A percentile compares a stretch with the other conserved stretches of the same genome.
Conservation (phyloP, 176 grass and related monocot genomes). For the Pharus latifolius region DNA sequence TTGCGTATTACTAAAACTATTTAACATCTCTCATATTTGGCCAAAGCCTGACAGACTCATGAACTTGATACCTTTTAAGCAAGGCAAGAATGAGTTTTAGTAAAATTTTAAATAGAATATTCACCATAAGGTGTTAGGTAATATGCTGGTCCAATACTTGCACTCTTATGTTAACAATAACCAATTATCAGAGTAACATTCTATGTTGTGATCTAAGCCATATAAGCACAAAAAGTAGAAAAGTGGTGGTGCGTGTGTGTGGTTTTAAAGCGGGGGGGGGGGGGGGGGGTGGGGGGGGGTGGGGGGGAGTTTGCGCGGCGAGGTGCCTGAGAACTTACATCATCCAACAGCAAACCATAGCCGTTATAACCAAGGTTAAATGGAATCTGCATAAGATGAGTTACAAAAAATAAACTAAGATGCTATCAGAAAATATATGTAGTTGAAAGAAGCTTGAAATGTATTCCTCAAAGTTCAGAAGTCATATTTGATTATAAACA, state of each 20-base stretch:
- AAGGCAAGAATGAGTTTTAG: not conserved
- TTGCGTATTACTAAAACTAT: not conserved
- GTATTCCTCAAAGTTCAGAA: not conserved
- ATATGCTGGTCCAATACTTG: not conserved
- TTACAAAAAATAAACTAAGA: not conserved
- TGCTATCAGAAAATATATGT: not conserved
- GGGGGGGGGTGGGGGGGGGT: too few species aligned
- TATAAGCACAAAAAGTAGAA: not conserved
- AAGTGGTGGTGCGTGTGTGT: too few species aligned
- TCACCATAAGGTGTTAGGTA: not conserved
- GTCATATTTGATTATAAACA: not conserved
- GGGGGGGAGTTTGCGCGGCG: too few species aligned
- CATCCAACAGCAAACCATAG: constrained; percentile 74
- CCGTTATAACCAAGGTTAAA: constrained; percentile 66
- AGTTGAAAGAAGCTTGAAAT: too few species aligned
- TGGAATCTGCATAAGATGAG: constrained; percentile 50
- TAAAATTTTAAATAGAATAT: not conserved
- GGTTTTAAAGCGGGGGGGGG: too few species aligned
- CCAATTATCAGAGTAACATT: not conserved
- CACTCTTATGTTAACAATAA: not conserved
- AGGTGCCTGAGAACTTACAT: constrained; percentile 49
- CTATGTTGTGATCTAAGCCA: not conserved
- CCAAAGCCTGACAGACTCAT: not conserved
- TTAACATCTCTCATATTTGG: not conserved
- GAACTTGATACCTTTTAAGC: not conserved